Evolutionary conservation across 106 monocot genomes (phyloP).

Genomic region (Chionographis japonica): DNA sequence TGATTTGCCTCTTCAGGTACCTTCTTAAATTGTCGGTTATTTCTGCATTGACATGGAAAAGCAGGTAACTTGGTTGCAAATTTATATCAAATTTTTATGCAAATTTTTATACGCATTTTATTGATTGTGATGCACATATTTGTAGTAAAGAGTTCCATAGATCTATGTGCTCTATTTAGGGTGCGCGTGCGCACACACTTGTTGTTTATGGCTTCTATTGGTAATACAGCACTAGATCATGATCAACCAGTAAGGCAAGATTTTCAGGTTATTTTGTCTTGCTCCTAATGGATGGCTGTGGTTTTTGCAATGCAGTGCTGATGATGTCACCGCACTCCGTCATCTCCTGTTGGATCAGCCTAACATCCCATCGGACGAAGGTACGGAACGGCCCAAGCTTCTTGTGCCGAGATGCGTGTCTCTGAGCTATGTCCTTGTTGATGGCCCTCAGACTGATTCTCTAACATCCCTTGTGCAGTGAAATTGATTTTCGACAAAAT

Average conservation of each 20-base stretch:
- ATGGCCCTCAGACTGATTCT: too few relatives aligned
- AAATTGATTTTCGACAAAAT: conserved; percentile 24
- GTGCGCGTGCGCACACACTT: too few relatives aligned
- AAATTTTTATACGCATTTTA: not conserved
- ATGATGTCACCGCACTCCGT: conserved; percentile 32
- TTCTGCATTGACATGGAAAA: conserved; percentile 42
- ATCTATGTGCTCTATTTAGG: too few relatives aligned
- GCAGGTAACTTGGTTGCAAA: conserved; percentile 32
- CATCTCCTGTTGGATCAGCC: conserved; percentile 54
- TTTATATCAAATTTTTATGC: not conserved
- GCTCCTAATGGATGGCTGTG: not conserved
- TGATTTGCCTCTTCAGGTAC: conserved; percentile 31
- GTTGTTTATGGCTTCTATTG: too few relatives aligned
- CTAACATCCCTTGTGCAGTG: conserved; percentile 15
- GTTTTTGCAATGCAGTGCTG: conserved; percentile 27
- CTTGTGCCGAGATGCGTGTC: too few relatives aligned
- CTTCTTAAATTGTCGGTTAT: conserved; percentile 35
- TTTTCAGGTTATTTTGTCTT: not conserved
- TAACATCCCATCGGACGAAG: conserved; percentile 55
- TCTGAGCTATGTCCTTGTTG: too few relatives aligned
- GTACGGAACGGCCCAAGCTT: conserved; percentile 10
- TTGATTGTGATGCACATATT: too few relatives aligned
- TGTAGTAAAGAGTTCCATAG: too few relatives aligned
- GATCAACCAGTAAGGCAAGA: too few relatives aligned
- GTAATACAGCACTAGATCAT: too few relatives aligned